These are phyloP conservation scores for Nicotiana knightiana DNA, from an alignment of 257 asterid species.

Conservation along the genomic window DNA sequence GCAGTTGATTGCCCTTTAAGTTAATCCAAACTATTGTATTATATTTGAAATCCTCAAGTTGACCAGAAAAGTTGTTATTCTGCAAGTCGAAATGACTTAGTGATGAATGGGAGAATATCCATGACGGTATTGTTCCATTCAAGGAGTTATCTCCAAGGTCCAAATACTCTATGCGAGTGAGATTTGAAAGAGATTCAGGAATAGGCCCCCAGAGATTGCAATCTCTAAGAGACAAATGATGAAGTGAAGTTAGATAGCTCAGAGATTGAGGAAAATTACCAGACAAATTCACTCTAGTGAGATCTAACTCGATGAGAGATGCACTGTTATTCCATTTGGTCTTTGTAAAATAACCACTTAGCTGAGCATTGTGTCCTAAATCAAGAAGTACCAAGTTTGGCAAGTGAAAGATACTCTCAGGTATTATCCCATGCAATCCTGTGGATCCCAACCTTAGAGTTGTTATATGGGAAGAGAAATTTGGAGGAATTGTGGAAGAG, in stretches of 20 bases:
- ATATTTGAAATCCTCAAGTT: neutral
- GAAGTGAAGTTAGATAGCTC: neutral
- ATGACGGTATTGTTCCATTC: too few relatives aligned
- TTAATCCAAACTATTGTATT: neutral
- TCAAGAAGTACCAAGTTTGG: conserved; percentile 8
- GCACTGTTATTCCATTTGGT: neutral
- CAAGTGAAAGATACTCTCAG: neutral
- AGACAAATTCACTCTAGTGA: neutral
- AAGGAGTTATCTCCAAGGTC: too few relatives aligned
- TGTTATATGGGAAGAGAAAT: conserved; percentile 9
- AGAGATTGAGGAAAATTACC: neutral
- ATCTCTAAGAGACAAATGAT: too few relatives aligned
- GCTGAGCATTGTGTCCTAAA: neutral
- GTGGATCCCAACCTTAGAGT: neutral
- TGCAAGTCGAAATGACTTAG: too few relatives aligned
- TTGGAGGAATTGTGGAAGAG: neutral
- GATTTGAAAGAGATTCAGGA: too few relatives aligned
- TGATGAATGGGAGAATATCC: too few relatives aligned
- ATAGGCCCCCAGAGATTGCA: too few relatives aligned
- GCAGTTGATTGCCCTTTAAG: conserved; percentile 9
- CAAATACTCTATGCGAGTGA: too few relatives aligned
- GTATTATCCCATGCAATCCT: neutral
- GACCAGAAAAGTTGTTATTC: too few relatives aligned
- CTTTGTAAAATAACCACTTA: conserved; percentile 7
- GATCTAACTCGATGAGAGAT: neutral